Evolutionary conservation across 1,284 basidiomycete genomes (phyloP).

Genomic region (Retiboletus flavoniger): DNA sequence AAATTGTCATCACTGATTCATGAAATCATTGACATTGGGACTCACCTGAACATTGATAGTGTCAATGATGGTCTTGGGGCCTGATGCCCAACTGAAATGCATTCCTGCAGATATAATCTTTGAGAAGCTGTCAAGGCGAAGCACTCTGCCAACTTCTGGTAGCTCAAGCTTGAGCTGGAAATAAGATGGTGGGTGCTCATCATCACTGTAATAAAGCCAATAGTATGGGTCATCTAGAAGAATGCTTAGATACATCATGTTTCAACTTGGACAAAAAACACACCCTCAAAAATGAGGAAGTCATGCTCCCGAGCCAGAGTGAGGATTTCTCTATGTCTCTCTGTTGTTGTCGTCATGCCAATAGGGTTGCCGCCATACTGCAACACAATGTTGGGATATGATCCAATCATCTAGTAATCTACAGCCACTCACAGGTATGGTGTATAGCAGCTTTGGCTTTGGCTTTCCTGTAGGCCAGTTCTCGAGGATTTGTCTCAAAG

Average conservation of each 20-base stretch:
- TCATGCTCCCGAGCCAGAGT: slow-evolving; percentile 68
- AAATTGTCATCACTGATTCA: neutral
- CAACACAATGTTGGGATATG: neutral
- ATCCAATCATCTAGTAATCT: neutral
- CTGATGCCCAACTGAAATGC: slow-evolving; percentile 78
- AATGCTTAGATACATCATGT: neutral
- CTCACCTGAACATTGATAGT: slow-evolving; percentile 70
- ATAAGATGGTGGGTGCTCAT: slow-evolving; percentile 64
- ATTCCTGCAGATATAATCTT: slow-evolving; percentile 83
- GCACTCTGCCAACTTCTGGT: slow-evolving; percentile 64
- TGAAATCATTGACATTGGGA: slow-evolving; percentile 8
- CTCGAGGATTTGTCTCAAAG: slow-evolving; percentile 63
- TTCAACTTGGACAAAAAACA: neutral
- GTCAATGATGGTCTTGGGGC: slow-evolving; percentile 66
- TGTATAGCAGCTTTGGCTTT: slow-evolving; percentile 81
- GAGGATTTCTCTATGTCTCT: slow-evolving; percentile 74
- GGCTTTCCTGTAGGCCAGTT: slow-evolving; percentile 71
- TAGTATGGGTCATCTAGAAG: slow-evolving; percentile 68
- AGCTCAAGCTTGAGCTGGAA: slow-evolving; percentile 67
- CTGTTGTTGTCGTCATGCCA: slow-evolving; percentile 68
- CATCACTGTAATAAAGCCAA: neutral
- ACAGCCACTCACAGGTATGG: slow-evolving; percentile 55
- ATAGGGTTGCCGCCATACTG: slow-evolving; percentile 80
- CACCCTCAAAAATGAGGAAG: slow-evolving; percentile 79
- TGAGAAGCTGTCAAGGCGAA: slow-evolving; percentile 82